phyloP scores from a whole-genome alignment of 2,329 filamentous ascomycete genomes.

The Aspergillus sp. region DNA sequence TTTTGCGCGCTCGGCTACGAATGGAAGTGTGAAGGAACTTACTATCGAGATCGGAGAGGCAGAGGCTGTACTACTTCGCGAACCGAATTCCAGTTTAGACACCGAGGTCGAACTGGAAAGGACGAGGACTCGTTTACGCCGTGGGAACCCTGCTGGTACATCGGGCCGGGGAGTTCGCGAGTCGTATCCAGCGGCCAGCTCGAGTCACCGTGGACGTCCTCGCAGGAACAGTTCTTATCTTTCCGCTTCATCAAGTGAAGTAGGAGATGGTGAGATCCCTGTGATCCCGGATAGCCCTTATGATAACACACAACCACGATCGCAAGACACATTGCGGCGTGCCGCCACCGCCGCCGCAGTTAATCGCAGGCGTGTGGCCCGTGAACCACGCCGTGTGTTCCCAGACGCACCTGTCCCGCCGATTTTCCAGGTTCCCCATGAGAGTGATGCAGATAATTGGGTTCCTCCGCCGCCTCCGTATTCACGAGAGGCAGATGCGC shows the following conservation, averaged over 20 bases:
- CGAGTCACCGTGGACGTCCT: slow-evolving; percentile 15
- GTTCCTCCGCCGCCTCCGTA: slow-evolving; percentile 83
- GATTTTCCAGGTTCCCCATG: slow-evolving; percentile 67
- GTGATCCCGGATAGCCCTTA: slow-evolving; percentile 70
- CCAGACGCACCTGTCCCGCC: slow-evolving; percentile 10
- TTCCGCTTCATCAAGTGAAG: slow-evolving; percentile 24
- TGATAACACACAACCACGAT: slow-evolving; percentile 70
- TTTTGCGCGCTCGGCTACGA: slow-evolving; percentile 62
- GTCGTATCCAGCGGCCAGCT: slow-evolving; percentile 24
- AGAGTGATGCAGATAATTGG: slow-evolving; percentile 87
- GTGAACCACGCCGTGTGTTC: slow-evolving; percentile 45
- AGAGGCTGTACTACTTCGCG: slow-evolving; percentile 68
- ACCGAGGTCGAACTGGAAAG: slow-evolving; percentile 77
- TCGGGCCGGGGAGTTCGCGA: slow-evolving; percentile 22
- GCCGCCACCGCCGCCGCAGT: slow-evolving; percentile 73
- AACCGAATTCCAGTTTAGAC: slow-evolving; percentile 72
- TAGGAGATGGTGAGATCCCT: slow-evolving; percentile 36
- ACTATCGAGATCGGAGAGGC: slow-evolving; percentile 73
- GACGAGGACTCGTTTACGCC: slow-evolving; percentile 67
- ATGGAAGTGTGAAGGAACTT: slow-evolving; percentile 59
- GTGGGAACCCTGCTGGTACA: slow-evolving; percentile 47
- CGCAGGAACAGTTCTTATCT: slow-evolving; percentile 30
- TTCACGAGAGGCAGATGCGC: slow-evolving; percentile 33
- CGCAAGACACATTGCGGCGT: slow-evolving; percentile 67
- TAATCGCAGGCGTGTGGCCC: slow-evolving; percentile 65